Percentiles rank a stretch among this genome's conserved stretches.
These are phyloP conservation scores for Eucalyptus paniculata DNA, from an alignment of 345 rosid genomes.

Conservation along the genomic window DNA sequence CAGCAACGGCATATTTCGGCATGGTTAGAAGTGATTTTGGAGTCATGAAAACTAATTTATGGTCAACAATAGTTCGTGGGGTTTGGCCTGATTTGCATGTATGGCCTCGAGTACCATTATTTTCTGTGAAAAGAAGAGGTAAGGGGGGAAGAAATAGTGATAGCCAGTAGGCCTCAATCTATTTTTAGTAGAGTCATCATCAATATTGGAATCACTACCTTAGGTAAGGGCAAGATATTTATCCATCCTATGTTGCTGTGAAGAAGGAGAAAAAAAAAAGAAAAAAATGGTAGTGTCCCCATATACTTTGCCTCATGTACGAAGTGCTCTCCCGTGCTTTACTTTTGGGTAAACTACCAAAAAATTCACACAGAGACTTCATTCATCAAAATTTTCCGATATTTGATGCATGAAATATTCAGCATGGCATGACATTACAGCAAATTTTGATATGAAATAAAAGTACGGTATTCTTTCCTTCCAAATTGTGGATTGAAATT, in stretches of 20 bases:
- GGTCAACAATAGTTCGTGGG: not conserved
- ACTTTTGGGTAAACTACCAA: not conserved
- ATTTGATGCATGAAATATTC: no score
- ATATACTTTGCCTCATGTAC: not conserved
- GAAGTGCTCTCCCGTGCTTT: not conserved
- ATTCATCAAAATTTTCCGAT: no score
- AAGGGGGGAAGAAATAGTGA: not conserved
- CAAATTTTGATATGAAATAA: not conserved
- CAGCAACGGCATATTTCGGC: not conserved
- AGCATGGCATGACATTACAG: not conserved
- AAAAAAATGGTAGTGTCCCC: not conserved
- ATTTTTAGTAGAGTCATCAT: not conserved
- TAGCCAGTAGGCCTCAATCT: not conserved
- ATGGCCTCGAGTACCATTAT: not conserved
- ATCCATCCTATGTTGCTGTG: not conserved
- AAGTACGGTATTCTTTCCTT: not conserved
- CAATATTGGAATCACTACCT: not conserved
- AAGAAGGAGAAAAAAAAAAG: not conserved
- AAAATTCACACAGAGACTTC: not conserved
- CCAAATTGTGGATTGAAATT: not conserved
- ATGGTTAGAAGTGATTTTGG: not conserved
- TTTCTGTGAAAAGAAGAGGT: not conserved
- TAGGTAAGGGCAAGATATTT: not conserved
- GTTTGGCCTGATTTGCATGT: not conserved
- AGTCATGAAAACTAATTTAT: not conserved